A percentile compares a stretch with the other conserved stretches of the same genome.
phyloP scores from a whole-genome alignment of 805 yeast genomes.

The Pichia cephalocereana region DNA sequence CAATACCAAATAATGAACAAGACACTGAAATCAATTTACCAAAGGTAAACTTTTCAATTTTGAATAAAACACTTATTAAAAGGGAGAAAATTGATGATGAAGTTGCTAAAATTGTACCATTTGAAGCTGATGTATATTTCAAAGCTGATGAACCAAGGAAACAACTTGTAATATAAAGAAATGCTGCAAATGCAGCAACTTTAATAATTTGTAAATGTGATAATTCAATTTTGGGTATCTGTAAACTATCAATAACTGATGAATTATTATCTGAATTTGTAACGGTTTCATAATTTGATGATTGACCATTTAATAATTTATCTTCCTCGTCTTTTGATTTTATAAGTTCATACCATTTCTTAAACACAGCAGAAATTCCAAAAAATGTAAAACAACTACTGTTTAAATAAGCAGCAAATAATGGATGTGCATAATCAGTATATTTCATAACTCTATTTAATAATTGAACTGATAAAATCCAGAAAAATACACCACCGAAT shows the following conservation, averaged over 20 bases:
- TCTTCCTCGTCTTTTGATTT: background rate
- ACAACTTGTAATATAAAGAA: conserved; percentile 35
- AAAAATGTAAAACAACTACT: conserved; percentile 40
- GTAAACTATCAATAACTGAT: background rate
- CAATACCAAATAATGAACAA: conserved; percentile 38
- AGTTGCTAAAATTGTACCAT: conserved; percentile 42
- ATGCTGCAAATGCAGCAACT: conserved; percentile 32
- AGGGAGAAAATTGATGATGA: conserved; percentile 44
- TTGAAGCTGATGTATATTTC: conserved; percentile 43
- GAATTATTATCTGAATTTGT: conserved; percentile 1
- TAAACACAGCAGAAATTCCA: conserved; percentile 17
- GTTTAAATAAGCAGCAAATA: conserved; percentile 37
- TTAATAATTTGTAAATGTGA: conserved; percentile 24
- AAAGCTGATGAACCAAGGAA: conserved; percentile 33
- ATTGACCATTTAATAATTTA: background rate
- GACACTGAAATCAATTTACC: conserved; percentile 35
- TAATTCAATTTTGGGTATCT: conserved; percentile 17
- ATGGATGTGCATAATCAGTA: conserved; percentile 39
- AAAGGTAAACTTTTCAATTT: conserved; percentile 34
- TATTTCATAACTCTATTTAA: conserved; percentile 41
- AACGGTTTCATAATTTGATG: background rate
- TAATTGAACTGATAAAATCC: conserved; percentile 42
- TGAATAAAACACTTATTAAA: conserved; percentile 31
- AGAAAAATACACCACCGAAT: conserved; percentile 33
- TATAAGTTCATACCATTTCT: background rate